phyloP scores from a whole-genome alignment of 2,329 filamentous ascomycete species.

The Remersonia thermophila region DNA sequence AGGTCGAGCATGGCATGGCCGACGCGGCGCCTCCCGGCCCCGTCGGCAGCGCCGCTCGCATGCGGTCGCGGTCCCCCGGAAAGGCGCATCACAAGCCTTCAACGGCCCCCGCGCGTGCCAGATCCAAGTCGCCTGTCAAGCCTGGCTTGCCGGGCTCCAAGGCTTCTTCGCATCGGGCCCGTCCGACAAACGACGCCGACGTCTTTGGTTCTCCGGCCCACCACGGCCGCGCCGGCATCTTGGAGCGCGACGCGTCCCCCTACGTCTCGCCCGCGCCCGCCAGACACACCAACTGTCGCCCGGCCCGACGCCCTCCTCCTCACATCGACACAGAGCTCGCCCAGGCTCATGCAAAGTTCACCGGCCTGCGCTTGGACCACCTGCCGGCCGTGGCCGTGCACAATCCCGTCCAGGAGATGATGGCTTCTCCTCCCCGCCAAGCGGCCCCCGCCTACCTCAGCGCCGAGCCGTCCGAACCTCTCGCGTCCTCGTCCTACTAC shows the following conservation, averaged over 20 bases:
- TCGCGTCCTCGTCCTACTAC: conserved; percentile 22
- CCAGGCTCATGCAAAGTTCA: conserved; percentile 3
- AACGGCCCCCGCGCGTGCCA: conserved; percentile 3
- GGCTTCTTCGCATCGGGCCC: conserved; percentile 2
- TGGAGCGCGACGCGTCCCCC: not conserved
- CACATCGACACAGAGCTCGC: conserved; percentile 11
- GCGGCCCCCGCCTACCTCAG: not conserved
- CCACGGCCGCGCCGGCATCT: conserved; percentile 7
- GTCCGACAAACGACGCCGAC: conserved; percentile 4
- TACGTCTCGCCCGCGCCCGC: not conserved
- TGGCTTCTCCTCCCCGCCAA: not conserved
- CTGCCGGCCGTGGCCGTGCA: conserved; percentile 6
- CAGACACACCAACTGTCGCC: not conserved
- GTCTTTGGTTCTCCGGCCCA: not conserved
- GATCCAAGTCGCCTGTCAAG: conserved; percentile 17
- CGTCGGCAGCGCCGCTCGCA: conserved; percentile 2
- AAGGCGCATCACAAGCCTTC: conserved; percentile 3
- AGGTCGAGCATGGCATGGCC: not conserved
- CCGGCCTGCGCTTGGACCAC: not conserved
- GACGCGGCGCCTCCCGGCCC: not conserved
- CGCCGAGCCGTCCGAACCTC: conserved; percentile 1
- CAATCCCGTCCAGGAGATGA: conserved; percentile 8
- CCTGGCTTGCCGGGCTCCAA: conserved; percentile 2
- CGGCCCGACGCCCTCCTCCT: not conserved
- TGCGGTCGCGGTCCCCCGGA: conserved; percentile 10